A percentile compares a stretch with the other conserved stretches of the same genome.
Conservation (phyloP, 495 filamentous ascomycete species). For the Diplogelasinospora grovesii region DNA sequence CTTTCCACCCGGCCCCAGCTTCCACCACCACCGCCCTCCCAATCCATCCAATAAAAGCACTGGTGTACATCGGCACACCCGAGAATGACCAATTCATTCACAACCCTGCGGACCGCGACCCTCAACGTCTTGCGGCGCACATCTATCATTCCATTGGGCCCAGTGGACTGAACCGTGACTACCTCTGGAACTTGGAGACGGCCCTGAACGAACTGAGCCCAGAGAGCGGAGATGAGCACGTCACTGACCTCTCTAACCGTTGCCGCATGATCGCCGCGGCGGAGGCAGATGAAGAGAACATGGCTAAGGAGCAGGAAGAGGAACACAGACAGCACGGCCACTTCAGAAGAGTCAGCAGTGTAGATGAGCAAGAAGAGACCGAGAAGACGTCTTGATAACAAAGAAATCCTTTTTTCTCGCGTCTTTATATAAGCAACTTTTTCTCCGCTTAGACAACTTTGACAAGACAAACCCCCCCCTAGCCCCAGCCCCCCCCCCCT, state of each 20-base stretch:
- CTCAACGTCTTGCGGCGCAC: slow-evolving; percentile 73
- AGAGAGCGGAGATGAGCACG: slow-evolving; percentile 79
- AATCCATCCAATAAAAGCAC: slow-evolving; percentile 32
- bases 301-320: slow-evolving; percentile 5
- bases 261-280: slow-evolving; percentile 40
- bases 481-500: slow-evolving; percentile 2
- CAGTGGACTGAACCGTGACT: slow-evolving; percentile 88
- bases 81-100: slow-evolving; percentile 89
- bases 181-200: slow-evolving; percentile 75
- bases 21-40: slow-evolving; percentile 1
- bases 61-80: slow-evolving; percentile 95
- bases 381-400: slow-evolving; percentile 37
- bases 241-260: slow-evolving; percentile 55
- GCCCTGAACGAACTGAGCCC: slow-evolving; percentile 67
- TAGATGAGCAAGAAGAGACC: slow-evolving; percentile 54
- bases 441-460: too few species aligned
- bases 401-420: slow-evolving; percentile 3
- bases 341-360: slow-evolving; percentile 43
- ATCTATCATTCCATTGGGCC: slow-evolving; percentile 72
- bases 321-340: slow-evolving; percentile 26
- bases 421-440: slow-evolving; percentile 10
- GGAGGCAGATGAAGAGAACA: slow-evolving; percentile 12
- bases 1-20: slow-evolving; percentile 58
- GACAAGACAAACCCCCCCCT: too few species aligned
- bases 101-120: slow-evolving; percentile 75